Percentiles rank a stretch among this genome's conserved stretches.
phyloP scores from a whole-genome alignment of 768 basidiomycete species.

The Podaxis sp. region DNA sequence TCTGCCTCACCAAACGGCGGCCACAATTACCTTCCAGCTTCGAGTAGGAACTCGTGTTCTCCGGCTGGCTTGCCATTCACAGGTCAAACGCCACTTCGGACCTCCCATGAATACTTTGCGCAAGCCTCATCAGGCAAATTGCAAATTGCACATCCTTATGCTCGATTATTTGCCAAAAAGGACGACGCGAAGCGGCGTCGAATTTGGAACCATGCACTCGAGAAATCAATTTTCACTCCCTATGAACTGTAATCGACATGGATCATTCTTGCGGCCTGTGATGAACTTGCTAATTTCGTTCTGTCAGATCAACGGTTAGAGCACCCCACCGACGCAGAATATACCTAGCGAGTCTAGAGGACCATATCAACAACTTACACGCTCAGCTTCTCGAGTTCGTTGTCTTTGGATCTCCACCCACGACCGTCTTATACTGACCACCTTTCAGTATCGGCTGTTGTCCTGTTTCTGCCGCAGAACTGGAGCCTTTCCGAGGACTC shows the following conservation, averaged over 20 bases:
- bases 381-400: conserved; percentile 47
- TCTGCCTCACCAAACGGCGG: background rate
- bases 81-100: background rate
- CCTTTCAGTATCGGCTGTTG: conserved; percentile 43
- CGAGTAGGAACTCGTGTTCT: background rate
- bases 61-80: background rate
- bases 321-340: conserved; percentile 69
- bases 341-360: conserved; percentile 72
- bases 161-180: conserved; percentile 66
- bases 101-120: conserved; percentile 6
- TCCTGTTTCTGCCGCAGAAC: conserved; percentile 54
- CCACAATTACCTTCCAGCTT: background rate
- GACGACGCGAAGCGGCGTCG: conserved; percentile 65
- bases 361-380: conserved; percentile 69
- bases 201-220: conserved; percentile 78
- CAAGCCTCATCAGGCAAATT: conserved; percentile 17
- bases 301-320: conserved; percentile 57
- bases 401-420: background rate
- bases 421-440: conserved; percentile 5
- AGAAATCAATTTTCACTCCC: conserved; percentile 67
- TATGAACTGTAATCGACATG: conserved; percentile 56
- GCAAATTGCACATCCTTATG: conserved; percentile 62
- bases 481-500: conserved; percentile 67
- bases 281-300: background rate
- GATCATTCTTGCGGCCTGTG: background rate